phyloP scores from a whole-genome alignment of 176 grass and related monocot species.

The Bonia amplexicaulis region DNA sequence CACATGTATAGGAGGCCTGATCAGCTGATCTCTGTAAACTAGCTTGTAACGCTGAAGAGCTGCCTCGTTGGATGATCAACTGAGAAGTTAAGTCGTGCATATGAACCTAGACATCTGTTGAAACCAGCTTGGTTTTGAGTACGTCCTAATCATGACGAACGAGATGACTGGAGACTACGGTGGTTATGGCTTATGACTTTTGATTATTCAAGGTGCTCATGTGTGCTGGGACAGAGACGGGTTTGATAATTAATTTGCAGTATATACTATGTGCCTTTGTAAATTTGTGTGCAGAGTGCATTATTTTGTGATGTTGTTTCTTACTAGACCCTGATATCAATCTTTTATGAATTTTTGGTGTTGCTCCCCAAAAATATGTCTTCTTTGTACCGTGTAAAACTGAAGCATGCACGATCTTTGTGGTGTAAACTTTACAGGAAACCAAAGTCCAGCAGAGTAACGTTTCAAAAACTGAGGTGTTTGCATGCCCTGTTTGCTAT shows the following conservation, averaged over 20 bases:
- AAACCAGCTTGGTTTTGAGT: neutral
- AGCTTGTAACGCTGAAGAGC: neutral
- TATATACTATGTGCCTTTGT: neutral
- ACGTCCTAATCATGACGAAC: neutral
- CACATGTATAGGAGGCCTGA: neutral
- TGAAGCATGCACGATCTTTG: neutral
- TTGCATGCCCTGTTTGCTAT: slow-evolving; percentile 92
- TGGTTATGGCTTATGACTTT: neutral
- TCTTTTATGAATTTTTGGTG: neutral
- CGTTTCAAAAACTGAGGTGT: slow-evolving; percentile 32
- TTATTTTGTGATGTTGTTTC: neutral
- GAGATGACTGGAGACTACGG: neutral
- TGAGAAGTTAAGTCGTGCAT: neutral
- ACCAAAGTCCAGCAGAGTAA: slow-evolving; percentile 31
- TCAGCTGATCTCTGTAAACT: neutral
- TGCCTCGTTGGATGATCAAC: neutral
- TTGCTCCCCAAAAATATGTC: neutral
- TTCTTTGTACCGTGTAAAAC: neutral
- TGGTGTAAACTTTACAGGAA: slow-evolving; percentile 36
- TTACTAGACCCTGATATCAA: neutral
- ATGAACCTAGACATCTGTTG: neutral
- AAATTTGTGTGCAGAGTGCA: neutral
- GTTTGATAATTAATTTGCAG: neutral
- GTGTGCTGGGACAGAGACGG: neutral
- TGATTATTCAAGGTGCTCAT: neutral